Base-by-base conservation (phyloP, 345 rosid species). In the Litchi chinensis region DNA sequence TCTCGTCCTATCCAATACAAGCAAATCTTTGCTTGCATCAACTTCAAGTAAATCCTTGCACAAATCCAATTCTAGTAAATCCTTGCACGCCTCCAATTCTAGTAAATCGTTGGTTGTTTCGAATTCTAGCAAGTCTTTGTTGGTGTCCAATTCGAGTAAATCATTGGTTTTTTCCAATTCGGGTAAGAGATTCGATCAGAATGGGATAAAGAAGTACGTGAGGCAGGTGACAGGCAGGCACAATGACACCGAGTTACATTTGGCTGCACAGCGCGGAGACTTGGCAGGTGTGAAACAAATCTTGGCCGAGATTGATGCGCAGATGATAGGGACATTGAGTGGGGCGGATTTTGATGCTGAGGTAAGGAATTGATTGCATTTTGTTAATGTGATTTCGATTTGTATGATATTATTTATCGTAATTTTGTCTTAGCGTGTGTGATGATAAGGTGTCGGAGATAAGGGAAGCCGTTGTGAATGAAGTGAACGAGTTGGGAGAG, bases 211-310 rank as follows among this genome's bases (percentile, higher is more conserved):
- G 88, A 93, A 92, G 89, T 96, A 94, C 24, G 95, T 94, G 77
- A 93, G 92, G 88, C 99, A 94, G 79, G 98, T 94, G 76, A 96
- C 98, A 0, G 99, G 99, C 26, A 97, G 94, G 68, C 94, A 89
- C 83, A 90, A 96, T 82, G 98, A 96, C 86, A 96, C 98, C 18
- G 98, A 94, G 90, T 89, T 96, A 68, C 98, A 96, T 83, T 78
- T 94, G 81, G 98, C 98, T 2, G 98, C 98, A 6, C 93, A 90
- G 69, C 89, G 94, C 5, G 98, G 95, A 46, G 98, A 94, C 79
- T 75, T 91, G 77, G 90, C 74, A 15, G 81, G 92, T 5, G 88
- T 96, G 56, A 82, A 73, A 80, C 92, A 88, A 77, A 93, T 94
- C 76, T 80, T 96, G 21, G 88, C 76, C 12, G 99, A 93, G 74